Percentiles rank a stretch among this genome's conserved stretches.
Conservation (phyloP, 2,329 filamentous ascomycete genomes). For the Pleoardoris graminearum region DNA sequence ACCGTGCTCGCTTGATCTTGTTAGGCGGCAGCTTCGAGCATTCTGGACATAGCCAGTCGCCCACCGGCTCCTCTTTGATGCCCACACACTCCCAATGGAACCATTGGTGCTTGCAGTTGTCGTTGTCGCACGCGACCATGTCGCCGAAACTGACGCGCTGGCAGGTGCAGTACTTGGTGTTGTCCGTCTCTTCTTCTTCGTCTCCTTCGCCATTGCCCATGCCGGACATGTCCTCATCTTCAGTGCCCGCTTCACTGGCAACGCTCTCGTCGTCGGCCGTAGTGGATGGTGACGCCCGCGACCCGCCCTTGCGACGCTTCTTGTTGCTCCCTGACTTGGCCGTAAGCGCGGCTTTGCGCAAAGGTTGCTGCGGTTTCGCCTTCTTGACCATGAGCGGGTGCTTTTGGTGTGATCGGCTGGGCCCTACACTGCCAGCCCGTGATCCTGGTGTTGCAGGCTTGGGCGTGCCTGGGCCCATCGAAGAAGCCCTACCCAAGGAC, state of each 20-base stretch:
- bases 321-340: conserved; percentile 43
- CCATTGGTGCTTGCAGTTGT: conserved; percentile 80
- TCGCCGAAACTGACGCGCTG: conserved; percentile 83
- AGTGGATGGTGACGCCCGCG: conserved; percentile 47
- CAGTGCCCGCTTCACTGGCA: conserved; percentile 49
- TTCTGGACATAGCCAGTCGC: conserved; percentile 56
- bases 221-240: conserved; percentile 57
- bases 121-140: conserved; percentile 89
- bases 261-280: conserved; percentile 58
- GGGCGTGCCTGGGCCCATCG: conserved; percentile 65
- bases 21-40: conserved; percentile 44
- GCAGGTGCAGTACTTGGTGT: conserved; percentile 78
- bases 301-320: conserved; percentile 44
- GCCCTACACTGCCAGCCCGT: conserved; percentile 64
- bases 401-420: conserved; percentile 47
- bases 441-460: conserved; percentile 59
- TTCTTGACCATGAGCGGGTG: conserved; percentile 57
- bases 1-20: conserved; percentile 48
- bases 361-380: conserved; percentile 57
- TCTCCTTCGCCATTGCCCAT: conserved; percentile 42
- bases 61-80: conserved; percentile 54
- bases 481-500: conserved; percentile 61
- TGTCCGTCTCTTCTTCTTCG: conserved; percentile 72
- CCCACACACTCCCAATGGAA: conserved; percentile 74
- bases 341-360: conserved; percentile 42